phyloP scores from a whole-genome alignment of 345 rosid species.

The Erucastrum elatum region DNA sequence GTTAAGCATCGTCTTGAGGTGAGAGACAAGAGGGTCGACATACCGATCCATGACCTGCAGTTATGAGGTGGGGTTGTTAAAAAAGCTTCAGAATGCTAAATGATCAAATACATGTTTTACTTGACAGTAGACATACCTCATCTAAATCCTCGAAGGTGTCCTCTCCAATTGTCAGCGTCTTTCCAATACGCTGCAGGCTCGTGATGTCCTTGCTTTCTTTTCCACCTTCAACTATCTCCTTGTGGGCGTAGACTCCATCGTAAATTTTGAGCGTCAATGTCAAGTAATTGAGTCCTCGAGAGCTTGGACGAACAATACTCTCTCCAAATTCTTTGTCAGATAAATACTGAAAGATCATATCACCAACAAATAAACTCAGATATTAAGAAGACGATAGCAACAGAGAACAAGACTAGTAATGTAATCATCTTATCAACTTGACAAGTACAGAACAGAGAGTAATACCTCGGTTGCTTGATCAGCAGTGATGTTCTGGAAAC shows the following conservation, averaged over 20 bases:
- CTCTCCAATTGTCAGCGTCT: background rate
- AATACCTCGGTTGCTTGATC: background rate
- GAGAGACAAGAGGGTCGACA: background rate
- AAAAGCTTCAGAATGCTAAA: background rate
- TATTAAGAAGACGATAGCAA: background rate
- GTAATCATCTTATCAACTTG: background rate
- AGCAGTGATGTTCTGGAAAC: background rate
- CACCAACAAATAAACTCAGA: background rate
- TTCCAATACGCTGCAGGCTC: background rate
- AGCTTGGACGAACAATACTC: background rate
- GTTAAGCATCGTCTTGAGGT: background rate
- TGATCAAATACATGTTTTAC: too few relatives aligned
- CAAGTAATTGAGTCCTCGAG: background rate
- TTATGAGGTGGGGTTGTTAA: background rate
- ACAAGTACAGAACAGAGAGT: background rate
- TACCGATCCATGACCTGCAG: background rate
- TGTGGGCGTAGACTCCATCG: background rate
- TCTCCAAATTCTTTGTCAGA: background rate
- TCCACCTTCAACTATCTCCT: background rate
- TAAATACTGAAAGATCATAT: background rate
- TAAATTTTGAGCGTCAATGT: background rate
- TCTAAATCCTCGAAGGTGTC: background rate
- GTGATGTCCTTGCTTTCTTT: background rate
- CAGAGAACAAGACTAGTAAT: background rate
- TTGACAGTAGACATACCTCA: background rate